Base-by-base conservation (phyloP, 208 protist genomes). In the Acanthamoeba polyphaga region DNA sequence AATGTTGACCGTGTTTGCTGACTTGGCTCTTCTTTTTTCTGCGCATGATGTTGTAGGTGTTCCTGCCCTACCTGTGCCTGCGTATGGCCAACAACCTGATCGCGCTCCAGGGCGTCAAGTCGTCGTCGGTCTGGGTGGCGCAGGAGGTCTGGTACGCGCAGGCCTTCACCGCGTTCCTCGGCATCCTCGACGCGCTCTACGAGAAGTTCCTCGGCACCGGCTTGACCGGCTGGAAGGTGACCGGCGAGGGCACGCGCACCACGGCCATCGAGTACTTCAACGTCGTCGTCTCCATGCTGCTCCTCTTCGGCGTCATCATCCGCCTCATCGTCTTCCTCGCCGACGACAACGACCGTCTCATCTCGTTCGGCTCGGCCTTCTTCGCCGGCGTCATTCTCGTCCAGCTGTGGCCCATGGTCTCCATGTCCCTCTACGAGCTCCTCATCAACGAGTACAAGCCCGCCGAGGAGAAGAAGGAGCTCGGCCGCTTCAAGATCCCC, bases 371-470 rank as follows among this genome's bases (percentile, higher is more conserved):
- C 22, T 93, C 88, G 0, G 88, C 88, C 66, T 93, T 93, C 88
- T 93, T 93, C 62, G 88, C 88, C 46, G 62, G 64, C 66, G 34
- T 93, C 43, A 93, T 93, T 10, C 88, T 93, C 62, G 34, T 93
- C 34, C 88, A 93, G 88, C 88, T 93, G 19, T 93, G 88, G 88
- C 88, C 88, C 46, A 93, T 93, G 88, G 88, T 93, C 66, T 93
- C 88, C 46, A 93, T 93, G 88, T 93, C 62, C 46, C 88, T 93
- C 62, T 93, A 93, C 46, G 62, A 93, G 51, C 88, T 93, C 27
- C 88, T 93, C 62, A 76, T 93, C 88, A 93, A 93, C 88, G 62
- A 93, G 62, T 93, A 93, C 62, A 93, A 58, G 62, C 60, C 88
- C 32, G 3, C 88, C 27, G 62, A 93, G 0, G 88, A 93, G 88